Evolutionary conservation across 441 rosid genomes (phyloP).

Genomic region (Biscutella laevigata): DNA sequence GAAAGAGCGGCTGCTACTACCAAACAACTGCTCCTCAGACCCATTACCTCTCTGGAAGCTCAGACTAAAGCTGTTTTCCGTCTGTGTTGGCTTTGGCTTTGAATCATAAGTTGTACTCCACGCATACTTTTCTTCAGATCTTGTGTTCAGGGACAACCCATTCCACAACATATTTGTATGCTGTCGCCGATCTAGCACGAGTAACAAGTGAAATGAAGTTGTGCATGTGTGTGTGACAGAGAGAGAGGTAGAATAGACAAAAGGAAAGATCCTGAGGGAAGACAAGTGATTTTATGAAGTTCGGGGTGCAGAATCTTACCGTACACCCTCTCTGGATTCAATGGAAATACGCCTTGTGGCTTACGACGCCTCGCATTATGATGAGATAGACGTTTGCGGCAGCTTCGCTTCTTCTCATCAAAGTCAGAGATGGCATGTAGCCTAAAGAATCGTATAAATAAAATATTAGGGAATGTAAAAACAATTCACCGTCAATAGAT

Average conservation of each 20-base stretch:
- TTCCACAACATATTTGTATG: slow-evolving; percentile 42
- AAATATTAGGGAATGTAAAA: neutral
- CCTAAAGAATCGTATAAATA: slow-evolving; percentile 30
- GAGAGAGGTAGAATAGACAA: neutral
- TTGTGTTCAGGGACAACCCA: slow-evolving; percentile 35
- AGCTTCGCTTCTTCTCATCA: slow-evolving; percentile 88
- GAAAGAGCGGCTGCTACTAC: slow-evolving; percentile 29
- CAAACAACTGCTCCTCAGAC: slow-evolving; percentile 31
- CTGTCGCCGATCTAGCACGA: slow-evolving; percentile 45
- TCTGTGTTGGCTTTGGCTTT: slow-evolving; percentile 43
- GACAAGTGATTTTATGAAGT: neutral
- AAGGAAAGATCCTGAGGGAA: neutral
- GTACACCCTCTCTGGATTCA: slow-evolving; percentile 34
- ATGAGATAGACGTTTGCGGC: slow-evolving; percentile 82
- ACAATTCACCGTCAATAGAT: neutral
- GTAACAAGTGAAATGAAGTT: neutral
- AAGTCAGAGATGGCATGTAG: slow-evolving; percentile 75
- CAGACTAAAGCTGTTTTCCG: slow-evolving; percentile 28
- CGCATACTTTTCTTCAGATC: slow-evolving; percentile 25
- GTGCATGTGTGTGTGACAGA: neutral
- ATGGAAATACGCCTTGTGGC: slow-evolving; percentile 52
- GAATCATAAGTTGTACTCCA: slow-evolving; percentile 39
- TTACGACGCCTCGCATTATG: slow-evolving; percentile 96
- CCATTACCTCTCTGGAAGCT: slow-evolving; percentile 39
- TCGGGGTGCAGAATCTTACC: slow-evolving; percentile 2